A percentile compares a stretch with the other conserved stretches of the same genome.
Conservation (phyloP, 1,284 basidiomycete species). For the Leucoagaricus sp. region DNA sequence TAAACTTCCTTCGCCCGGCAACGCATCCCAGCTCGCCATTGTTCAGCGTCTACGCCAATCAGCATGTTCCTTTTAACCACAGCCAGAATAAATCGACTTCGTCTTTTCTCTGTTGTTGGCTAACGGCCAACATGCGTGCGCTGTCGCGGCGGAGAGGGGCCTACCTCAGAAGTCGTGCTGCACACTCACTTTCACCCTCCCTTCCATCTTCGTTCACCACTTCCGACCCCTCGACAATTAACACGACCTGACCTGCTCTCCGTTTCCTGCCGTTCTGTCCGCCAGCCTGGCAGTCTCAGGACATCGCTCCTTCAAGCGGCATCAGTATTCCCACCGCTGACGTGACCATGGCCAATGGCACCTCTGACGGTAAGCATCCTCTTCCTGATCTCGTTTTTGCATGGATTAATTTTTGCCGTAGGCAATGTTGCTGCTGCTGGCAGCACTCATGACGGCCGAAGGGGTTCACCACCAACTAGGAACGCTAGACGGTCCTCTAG, state of each 20-base stretch:
- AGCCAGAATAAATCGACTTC: too few species aligned
- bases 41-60: background rate
- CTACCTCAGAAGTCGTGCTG: constrained; percentile 1
- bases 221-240: constrained; percentile 17
- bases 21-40: constrained; percentile 18
- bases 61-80: constrained; percentile 10
- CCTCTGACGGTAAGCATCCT: constrained; percentile 32
- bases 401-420: too few species aligned
- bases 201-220: constrained; percentile 15
- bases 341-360: constrained; percentile 45
- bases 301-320: constrained; percentile 59
- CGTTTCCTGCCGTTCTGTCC: constrained; percentile 26
- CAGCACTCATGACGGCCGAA: constrained; percentile 35
- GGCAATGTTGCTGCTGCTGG: constrained; percentile 5
- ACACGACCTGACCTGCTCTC: constrained; percentile 34
- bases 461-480: constrained; percentile 42
- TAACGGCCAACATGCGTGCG: constrained; percentile 29
- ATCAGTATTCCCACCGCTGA: constrained; percentile 71
- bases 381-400: constrained; percentile 44
- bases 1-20: constrained; percentile 26
- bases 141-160: background rate
- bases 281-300: constrained; percentile 80
- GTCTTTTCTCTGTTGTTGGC: constrained; percentile 28
- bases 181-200: constrained; percentile 16
- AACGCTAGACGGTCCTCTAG: constrained; percentile 62